These are phyloP conservation scores for Starmerella stellata DNA, from an alignment of 805 yeast species.

Conservation along the genomic window DNA sequence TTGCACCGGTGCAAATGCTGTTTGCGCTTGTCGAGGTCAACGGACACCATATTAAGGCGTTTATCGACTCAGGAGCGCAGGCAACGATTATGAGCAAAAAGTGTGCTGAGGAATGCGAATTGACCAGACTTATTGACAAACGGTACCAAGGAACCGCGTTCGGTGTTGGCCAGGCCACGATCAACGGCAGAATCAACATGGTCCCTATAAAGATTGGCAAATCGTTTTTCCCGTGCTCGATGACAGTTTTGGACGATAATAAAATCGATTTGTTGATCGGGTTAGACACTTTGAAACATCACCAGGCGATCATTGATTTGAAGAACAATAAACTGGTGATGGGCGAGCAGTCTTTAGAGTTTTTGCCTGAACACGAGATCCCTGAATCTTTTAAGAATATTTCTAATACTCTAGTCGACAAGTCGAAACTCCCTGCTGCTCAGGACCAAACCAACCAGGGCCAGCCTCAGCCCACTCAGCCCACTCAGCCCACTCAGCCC, in stretches of 20 bases:
- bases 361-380: constrained; percentile 55
- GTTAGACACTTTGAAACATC: constrained; percentile 73
- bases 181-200: constrained; percentile 71
- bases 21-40: constrained; percentile 64
- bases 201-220: constrained; percentile 68
- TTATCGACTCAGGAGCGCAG: constrained; percentile 95
- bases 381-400: constrained; percentile 24
- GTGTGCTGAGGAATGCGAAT: constrained; percentile 54
- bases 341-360: constrained; percentile 55
- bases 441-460: background rate
- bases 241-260: constrained; percentile 46
- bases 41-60: constrained; percentile 67
- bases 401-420: background rate
- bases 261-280: constrained; percentile 59
- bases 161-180: constrained; percentile 74
- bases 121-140: constrained; percentile 56
- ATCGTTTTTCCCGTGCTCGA: constrained; percentile 44
- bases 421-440: background rate
- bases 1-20: constrained; percentile 67
- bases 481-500: background rate
- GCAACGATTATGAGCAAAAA: constrained; percentile 61
- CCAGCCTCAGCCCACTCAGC: background rate
- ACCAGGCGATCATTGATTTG: constrained; percentile 67
- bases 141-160: constrained; percentile 66
- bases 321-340: constrained; percentile 44